phyloP scores from a whole-genome alignment of 345 rosid species.

The Brassica cretica region DNA sequence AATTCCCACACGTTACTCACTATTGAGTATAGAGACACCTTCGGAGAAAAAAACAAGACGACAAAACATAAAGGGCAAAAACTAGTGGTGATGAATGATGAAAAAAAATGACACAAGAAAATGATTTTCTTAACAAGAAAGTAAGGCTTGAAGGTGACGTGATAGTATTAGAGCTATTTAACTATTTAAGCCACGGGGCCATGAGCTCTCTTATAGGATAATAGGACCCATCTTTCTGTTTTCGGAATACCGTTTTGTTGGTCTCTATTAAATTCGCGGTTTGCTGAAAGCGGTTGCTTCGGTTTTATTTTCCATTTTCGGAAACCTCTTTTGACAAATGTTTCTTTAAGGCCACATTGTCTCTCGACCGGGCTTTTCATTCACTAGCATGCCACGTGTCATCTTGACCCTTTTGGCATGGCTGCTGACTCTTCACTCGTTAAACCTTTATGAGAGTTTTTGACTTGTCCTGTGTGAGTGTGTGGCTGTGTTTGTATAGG shows the following conservation, averaged over 20 bases:
- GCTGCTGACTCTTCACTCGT: not conserved
- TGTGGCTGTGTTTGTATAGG: constrained; percentile 20
- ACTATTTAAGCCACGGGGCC: not conserved
- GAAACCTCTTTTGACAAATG: not conserved
- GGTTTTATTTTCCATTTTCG: not conserved
- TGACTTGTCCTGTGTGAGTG: not conserved
- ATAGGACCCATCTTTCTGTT: constrained; percentile 2
- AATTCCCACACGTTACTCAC: not conserved
- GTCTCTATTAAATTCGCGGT: not conserved
- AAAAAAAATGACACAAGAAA: not conserved
- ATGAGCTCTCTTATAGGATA: not conserved
- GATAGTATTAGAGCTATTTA: not conserved
- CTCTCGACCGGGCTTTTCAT: too few relatives aligned
- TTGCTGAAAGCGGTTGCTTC: not conserved
- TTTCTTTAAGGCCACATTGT: too few relatives aligned
- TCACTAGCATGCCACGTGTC: not conserved
- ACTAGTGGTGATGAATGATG: not conserved
- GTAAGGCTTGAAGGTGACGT: constrained; percentile 6
- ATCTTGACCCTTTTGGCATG: not conserved
- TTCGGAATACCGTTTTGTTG: not conserved
- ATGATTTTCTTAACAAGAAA: not conserved
- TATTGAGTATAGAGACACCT: not conserved
- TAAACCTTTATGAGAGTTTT: not conserved
- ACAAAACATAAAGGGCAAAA: not conserved
- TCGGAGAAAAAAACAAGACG: not conserved